Percentiles rank a stretch among this genome's conserved stretches.
Evolutionary conservation across 1,284 basidiomycete species (phyloP).

Genomic region (Ceraceosorus bombacis): DNA sequence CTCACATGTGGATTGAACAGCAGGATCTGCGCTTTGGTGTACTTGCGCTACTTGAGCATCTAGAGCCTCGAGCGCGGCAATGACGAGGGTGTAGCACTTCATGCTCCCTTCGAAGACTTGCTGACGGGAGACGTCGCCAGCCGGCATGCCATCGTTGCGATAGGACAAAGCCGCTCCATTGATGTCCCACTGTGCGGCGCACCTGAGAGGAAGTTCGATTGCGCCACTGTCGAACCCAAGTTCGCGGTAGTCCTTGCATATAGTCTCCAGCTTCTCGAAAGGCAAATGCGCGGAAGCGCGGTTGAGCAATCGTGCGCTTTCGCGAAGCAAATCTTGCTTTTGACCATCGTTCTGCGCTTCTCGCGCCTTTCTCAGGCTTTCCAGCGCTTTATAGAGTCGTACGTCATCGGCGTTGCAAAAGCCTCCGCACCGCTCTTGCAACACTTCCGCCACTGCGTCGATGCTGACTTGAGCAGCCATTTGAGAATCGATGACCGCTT

Average conservation of each 20-base stretch:
- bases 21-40: too few relatives aligned
- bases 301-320: conserved; percentile 60
- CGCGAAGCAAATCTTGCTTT: conserved; percentile 16
- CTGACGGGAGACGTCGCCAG: conserved; percentile 53
- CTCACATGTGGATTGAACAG: neutral
- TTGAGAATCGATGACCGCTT: conserved; percentile 92
- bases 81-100: conserved; percentile 60
- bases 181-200: conserved; percentile 71
- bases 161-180: conserved; percentile 53
- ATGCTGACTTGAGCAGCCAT: conserved; percentile 92
- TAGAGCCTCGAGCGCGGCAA: conserved; percentile 68
- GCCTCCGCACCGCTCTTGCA: conserved; percentile 88
- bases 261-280: conserved; percentile 73
- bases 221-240: conserved; percentile 76
- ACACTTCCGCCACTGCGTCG: conserved; percentile 86
- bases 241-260: conserved; percentile 76
- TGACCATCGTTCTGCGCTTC: conserved; percentile 64
- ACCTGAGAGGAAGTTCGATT: conserved; percentile 74
- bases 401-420: conserved; percentile 99
- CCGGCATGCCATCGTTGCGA: conserved; percentile 63
- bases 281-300: conserved; percentile 79
- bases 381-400: conserved; percentile 95
- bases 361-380: conserved; percentile 81
- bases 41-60: conserved; percentile 54
- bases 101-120: conserved; percentile 55